Percentiles rank a stretch among this genome's conserved stretches.
These are phyloP conservation scores for Viola pubescens DNA, from an alignment of 441 rosid genomes.

Conservation along the genomic window DNA sequence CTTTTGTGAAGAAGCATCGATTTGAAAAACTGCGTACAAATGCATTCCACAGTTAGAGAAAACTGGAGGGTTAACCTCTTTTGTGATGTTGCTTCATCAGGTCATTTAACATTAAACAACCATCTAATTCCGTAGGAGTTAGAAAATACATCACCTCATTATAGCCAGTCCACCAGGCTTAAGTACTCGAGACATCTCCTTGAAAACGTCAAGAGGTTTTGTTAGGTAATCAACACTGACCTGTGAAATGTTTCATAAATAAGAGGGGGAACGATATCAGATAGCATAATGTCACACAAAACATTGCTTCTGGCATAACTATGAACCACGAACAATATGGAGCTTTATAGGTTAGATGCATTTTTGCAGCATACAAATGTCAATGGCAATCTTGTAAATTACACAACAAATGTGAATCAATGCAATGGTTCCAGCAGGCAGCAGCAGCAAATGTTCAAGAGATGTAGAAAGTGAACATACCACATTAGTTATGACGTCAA, in stretches of 20 bases:
- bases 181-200: constrained; percentile 73
- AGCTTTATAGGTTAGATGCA: no score
- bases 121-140: constrained; percentile 2
- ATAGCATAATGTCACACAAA: background rate
- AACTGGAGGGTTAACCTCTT: no score
- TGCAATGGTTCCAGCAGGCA: no score
- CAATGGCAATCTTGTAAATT: no score
- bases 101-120: background rate
- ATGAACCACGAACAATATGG: background rate
- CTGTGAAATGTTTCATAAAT: constrained; percentile 25
- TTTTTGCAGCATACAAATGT: no score
- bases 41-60: background rate
- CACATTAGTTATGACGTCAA: constrained; percentile 84
- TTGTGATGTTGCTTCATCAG: no score
- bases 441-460: constrained; percentile 2
- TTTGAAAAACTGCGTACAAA: constrained; percentile 63
- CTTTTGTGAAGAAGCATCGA: constrained; percentile 92
- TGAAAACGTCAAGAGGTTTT: constrained; percentile 72
- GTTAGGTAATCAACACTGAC: constrained; percentile 88
- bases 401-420: no score
- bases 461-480: constrained; percentile 31
- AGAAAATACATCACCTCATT: constrained; percentile 44
- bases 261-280: background rate
- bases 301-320: background rate
- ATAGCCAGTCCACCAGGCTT: constrained; percentile 83